phyloP scores from a whole-genome alignment of 805 yeast species.

The Kazachstania viticola region DNA sequence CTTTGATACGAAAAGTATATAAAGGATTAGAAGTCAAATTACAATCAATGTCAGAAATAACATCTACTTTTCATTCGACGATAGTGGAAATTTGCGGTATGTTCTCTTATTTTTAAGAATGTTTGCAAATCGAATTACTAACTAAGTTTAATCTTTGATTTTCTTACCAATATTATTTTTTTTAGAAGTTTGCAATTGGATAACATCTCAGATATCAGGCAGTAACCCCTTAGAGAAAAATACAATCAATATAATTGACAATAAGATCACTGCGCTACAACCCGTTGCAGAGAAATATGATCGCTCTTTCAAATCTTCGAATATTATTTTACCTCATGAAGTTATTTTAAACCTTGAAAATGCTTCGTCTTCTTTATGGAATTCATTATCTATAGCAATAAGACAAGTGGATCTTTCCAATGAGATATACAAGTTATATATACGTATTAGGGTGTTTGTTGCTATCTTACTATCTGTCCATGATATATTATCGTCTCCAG shows the following conservation, averaged over 20 bases:
- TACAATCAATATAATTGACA: conserved; percentile 2
- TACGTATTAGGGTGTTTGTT: conserved; percentile 22
- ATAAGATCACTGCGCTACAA: conserved; percentile 15
- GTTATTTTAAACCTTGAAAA: conserved; percentile 17
- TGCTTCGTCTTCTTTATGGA: conserved; percentile 30
- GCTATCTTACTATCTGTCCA: conserved; percentile 24
- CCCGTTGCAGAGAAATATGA: conserved; percentile 27
- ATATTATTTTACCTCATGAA: conserved; percentile 11
- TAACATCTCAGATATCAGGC: conserved; percentile 7
- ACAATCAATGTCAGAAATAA: conserved; percentile 8
- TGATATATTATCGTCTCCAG: no score
- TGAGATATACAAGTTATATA: conserved; percentile 3
- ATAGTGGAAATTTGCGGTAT: conserved; percentile 16
- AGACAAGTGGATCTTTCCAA: conserved; percentile 8
- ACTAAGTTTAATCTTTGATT: neutral
- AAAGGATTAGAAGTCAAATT: no score
- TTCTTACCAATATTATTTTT: conserved; percentile 1
- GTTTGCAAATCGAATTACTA: neutral
- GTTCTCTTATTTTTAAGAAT: neutral
- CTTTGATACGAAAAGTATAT: no score
- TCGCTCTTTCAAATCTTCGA: conserved; percentile 17
- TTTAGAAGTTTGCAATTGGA: conserved; percentile 15
- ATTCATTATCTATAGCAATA: conserved; percentile 21
- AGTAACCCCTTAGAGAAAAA: neutral
- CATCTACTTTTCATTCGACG: conserved; percentile 11